phyloP scores from a whole-genome alignment of 257 asterid species.

The Solanum medicagineum region DNA sequence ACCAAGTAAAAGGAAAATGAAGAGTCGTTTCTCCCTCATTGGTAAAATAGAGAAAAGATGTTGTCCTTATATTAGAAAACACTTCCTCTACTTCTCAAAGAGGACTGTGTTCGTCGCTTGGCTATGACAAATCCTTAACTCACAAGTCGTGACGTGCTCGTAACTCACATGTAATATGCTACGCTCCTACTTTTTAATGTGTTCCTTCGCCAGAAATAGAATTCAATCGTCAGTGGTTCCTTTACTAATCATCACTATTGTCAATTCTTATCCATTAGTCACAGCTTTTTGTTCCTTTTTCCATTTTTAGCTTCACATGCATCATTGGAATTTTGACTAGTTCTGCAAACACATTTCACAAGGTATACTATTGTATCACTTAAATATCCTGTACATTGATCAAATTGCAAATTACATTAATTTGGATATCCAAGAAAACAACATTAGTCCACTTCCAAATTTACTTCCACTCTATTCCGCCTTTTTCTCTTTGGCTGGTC shows the following conservation, averaged over 20 bases:
- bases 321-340: background rate
- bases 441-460: background rate
- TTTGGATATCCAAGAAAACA: background rate
- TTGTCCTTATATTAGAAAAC: no score
- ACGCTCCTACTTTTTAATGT: background rate
- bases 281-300: background rate
- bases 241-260: background rate
- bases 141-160: background rate
- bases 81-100: no score
- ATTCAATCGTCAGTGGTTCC: background rate
- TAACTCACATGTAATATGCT: background rate
- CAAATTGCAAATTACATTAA: background rate
- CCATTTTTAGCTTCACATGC: background rate
- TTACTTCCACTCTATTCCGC: background rate
- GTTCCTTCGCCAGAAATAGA: background rate
- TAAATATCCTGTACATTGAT: background rate
- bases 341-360: background rate
- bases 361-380: background rate
- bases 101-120: no score
- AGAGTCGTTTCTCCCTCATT: no score
- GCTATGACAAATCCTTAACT: background rate
- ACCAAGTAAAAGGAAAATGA: no score
- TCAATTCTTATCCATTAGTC: background rate
- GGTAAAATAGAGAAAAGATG: no score
- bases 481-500: slow-evolving; percentile 17